A percentile compares a stretch with the other conserved stretches of the same genome.
phyloP scores from a whole-genome alignment of 2,329 filamentous ascomycete genomes.

The Dactylella cylindrospora region DNA sequence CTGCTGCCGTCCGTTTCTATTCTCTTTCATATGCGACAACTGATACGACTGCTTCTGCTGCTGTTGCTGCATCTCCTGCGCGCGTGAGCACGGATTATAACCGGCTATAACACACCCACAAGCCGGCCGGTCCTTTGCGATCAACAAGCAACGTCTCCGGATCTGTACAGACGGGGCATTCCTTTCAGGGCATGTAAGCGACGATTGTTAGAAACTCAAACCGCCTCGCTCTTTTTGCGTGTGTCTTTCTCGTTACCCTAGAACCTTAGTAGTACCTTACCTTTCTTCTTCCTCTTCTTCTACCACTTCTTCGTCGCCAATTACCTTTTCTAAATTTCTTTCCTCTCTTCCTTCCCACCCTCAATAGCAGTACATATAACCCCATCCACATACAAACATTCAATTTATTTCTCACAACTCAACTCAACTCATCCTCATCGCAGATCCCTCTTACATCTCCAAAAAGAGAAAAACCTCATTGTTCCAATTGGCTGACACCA shows the following conservation, averaged over 20 bases:
- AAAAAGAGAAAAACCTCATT: too few relatives aligned
- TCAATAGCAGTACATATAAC: too few relatives aligned
- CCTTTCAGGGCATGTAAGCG: conserved; percentile 24
- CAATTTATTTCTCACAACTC: neutral
- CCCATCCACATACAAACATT: neutral
- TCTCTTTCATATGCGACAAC: conserved; percentile 13
- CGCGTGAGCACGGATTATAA: neutral
- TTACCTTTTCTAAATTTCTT: too few relatives aligned
- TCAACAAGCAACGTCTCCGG: conserved; percentile 29
- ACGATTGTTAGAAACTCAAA: conserved; percentile 18
- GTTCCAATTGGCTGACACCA: too few relatives aligned
- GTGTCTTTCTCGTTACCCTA: too few relatives aligned
- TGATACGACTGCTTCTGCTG: neutral
- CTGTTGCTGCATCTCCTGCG: neutral
- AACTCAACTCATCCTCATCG: neutral
- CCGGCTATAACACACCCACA: too few relatives aligned
- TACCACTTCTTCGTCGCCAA: conserved; percentile 10
- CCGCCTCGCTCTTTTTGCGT: conserved; percentile 22
- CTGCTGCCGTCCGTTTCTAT: too few relatives aligned
- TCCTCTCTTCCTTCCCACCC: neutral
- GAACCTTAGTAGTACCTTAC: too few relatives aligned
- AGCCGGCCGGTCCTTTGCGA: too few relatives aligned
- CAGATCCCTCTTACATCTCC: neutral
- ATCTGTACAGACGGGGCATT: conserved; percentile 21
- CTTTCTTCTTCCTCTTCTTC: conserved; percentile 2